Evolutionary conservation across 2,329 filamentous ascomycete species (phyloP), one percentile per base, ranked within the genome.

Genomic region (Aspergillus fijiensis): DNA sequence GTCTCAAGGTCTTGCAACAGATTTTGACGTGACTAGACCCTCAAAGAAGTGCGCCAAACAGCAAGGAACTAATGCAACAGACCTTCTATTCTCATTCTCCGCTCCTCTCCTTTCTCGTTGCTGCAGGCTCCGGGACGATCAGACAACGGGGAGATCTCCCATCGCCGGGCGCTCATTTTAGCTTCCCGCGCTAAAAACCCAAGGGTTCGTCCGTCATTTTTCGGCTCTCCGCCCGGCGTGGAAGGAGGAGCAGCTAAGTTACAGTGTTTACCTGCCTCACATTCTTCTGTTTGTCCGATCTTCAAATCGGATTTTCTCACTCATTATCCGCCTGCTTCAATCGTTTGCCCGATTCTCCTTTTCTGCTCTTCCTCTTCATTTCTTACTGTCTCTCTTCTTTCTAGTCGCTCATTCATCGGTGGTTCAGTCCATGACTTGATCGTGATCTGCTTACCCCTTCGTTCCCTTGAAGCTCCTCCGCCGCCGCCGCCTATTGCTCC

Each of bases 381-480:
- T 42, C 27, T 57, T 48, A 48, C n/a, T 55, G 29, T 48, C 52
- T 56, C 48, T 27, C 35, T 53, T 50, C n/a, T 35, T 59, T 51
- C 54, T 51, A 60, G 62, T 64, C 62, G 56, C 57, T 67, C 60
- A 29, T 63, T 66, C 51, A 47, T 35, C 23, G 31, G 23, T 27
- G 33, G 29, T 33, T 51, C 62, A 39, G 52, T 25, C 52, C 50
- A 42, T 59, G 27, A 27, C 31, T 27, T 29, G 35, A 42, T 58
- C 60, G 55, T 27, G 33, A 35, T 56, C 60, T 58, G 47, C 27
- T 58, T 56, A 42, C 59, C 48, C 59, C 49, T 47, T 54, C 49
- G 54, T 58, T 51, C 29, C 31, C 58, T 47, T 19, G 45, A 49
- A 49, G 57, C 58, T 51, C 49, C 57, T 60, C 61, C 55, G 48